A percentile compares a stretch with the other conserved stretches of the same genome.
Evolutionary conservation across 306 rosid genomes (phyloP).

Genomic region (Lathyrus tuberosus): DNA sequence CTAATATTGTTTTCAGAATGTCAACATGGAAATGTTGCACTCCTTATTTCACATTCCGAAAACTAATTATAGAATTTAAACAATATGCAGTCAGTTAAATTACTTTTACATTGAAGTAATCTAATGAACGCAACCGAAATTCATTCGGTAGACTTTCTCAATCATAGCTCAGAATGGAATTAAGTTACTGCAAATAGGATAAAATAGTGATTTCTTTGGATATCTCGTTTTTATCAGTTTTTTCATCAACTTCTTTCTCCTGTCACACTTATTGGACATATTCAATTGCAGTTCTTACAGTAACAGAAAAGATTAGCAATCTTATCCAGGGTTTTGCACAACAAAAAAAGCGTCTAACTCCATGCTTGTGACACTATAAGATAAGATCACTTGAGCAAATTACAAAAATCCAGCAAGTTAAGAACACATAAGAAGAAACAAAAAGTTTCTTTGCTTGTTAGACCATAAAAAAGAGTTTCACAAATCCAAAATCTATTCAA

Average conservation of each 20-base stretch:
- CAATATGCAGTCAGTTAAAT: too few species aligned
- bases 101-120: background rate
- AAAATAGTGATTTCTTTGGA: background rate
- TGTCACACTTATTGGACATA: background rate
- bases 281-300: background rate
- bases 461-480: background rate
- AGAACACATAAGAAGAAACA: background rate
- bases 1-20: too few species aligned
- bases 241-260: background rate
- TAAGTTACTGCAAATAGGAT: background rate
- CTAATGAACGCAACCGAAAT: background rate
- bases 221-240: background rate
- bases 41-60: too few species aligned
- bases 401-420: background rate
- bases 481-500: background rate
- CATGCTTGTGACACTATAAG: background rate
- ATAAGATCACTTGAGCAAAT: background rate
- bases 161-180: background rate
- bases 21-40: too few species aligned
- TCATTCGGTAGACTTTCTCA: background rate
- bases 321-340: background rate
- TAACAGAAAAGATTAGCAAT: background rate
- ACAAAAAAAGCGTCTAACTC: background rate
- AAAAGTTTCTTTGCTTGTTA: background rate
- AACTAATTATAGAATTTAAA: too few species aligned